Evolutionary conservation across 2,329 filamentous ascomycete genomes (phyloP), one percentile per base, ranked within the genome.

Genomic region (Diaporthe destruens): DNA sequence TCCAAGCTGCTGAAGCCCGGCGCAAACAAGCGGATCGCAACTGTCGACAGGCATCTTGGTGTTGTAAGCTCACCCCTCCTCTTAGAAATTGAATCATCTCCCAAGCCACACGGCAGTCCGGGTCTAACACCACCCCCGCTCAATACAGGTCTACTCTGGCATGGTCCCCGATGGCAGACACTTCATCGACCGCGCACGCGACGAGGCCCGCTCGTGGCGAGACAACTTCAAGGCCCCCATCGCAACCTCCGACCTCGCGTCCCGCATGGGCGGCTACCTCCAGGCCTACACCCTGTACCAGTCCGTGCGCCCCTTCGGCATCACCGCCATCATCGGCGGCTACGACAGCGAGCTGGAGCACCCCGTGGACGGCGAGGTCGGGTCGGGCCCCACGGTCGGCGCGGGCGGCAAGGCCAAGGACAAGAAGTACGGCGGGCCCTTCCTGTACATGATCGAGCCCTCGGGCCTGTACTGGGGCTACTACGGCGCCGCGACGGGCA

Each of bases 391-490:
- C 63, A 86, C 86, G 55, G 88, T 89, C 72, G 96, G 96, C 72
- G 91, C 94, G 32, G 96, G 96, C 75, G 96, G 96, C 80, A 97
- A 96, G 85, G 88, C 91, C 55, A 84, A 82, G 36, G 90, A 90
- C 79, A 91, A 91, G 79, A 93, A 90, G 82, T 91, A 95, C 81
- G 96, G 96, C 77, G 96, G 96, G 1, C 96, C 96, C 29, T 95
- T 92, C 75, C 90, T 99, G 75, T 99, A 98, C 89, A 99, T 99
- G 96, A 96, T 99, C 78, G 96, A 99, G 87, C 96, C 96, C 54
- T 98, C 95, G 80, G 96, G 96, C 71, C 85, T 96, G 77, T 98
- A 98, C 88, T 99, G 96, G 96, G 96, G 96, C 74, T 99, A 99
- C 88, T 98, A 98, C 83, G 96, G 96, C 78, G 96, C 96, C 51